These are phyloP conservation scores for Citeromyces siamensis DNA, from an alignment of 1,139 yeast species.

Conservation along the genomic window DNA sequence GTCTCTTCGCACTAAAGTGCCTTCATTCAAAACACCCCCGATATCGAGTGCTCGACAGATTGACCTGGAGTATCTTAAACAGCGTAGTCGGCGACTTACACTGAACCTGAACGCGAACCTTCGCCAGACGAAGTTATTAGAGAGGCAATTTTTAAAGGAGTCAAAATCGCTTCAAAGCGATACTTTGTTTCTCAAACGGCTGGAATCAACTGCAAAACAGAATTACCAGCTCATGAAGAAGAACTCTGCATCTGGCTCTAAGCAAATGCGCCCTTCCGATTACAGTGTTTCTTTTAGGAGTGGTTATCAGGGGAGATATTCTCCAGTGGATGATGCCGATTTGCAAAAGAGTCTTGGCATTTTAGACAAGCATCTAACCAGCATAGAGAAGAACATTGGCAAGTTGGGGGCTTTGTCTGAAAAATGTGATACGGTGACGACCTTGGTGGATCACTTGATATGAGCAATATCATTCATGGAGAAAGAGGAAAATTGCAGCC, in stretches of 20 bases:
- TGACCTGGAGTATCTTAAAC: constrained; percentile 5
- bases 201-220: constrained; percentile 3
- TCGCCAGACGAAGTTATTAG: constrained; percentile 5
- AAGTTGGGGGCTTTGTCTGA: constrained; percentile 4
- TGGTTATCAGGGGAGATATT: constrained; percentile 1
- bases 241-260: neutral
- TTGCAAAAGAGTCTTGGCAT: constrained; percentile 1
- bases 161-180: constrained; percentile 4
- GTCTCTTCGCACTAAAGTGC: neutral
- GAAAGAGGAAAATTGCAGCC: constrained; percentile 4
- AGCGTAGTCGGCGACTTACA: constrained; percentile 4
- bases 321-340: constrained; percentile 3
- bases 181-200: constrained; percentile 3
- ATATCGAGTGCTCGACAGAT: constrained; percentile 3
- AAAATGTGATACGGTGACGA: constrained; percentile 1
- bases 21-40: constrained; percentile 3
- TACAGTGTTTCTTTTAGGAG: neutral
- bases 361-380: constrained; percentile 1
- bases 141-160: constrained; percentile 4
- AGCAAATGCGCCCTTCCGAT: neutral
- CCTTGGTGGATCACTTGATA: constrained; percentile 1
- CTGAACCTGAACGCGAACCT: constrained; percentile 5
- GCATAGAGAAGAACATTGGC: constrained; percentile 4
- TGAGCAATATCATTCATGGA: constrained; percentile 9
- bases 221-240: constrained; percentile 4